Conservation (phyloP, 768 basidiomycete genomes). For the Symmetrospora coprosmae region DNA sequence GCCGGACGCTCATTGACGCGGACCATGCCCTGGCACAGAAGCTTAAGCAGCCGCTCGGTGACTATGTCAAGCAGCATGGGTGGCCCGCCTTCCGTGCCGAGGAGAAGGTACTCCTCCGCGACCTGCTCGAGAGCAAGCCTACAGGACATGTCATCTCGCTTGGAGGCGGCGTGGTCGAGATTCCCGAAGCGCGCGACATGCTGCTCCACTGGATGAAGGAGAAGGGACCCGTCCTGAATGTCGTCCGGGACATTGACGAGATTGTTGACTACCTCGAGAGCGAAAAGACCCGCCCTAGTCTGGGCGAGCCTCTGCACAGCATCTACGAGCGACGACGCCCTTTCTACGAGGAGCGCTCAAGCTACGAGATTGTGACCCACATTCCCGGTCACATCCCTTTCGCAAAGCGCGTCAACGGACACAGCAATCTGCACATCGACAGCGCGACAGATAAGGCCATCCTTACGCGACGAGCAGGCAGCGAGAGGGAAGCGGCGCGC, state of each 20-base stretch:
- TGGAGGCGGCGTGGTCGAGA: slow-evolving; percentile 90
- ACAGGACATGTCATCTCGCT: slow-evolving; percentile 66
- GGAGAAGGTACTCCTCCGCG: slow-evolving; percentile 55
- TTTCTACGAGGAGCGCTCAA: slow-evolving; percentile 72
- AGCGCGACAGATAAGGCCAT: slow-evolving; percentile 36
- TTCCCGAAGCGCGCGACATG: slow-evolving; percentile 54
- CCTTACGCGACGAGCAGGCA: slow-evolving; percentile 23
- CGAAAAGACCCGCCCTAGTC: slow-evolving; percentile 69
- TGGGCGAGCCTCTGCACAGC: slow-evolving; percentile 69
- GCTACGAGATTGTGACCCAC: slow-evolving; percentile 68
- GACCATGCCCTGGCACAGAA: slow-evolving; percentile 61
- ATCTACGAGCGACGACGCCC: slow-evolving; percentile 71
- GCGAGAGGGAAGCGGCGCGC: slow-evolving; percentile 50
- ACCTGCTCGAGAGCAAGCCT: slow-evolving; percentile 49
- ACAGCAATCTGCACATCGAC: slow-evolving; percentile 11
- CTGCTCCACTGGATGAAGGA: slow-evolving; percentile 51
- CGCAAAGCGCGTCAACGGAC: slow-evolving; percentile 25
- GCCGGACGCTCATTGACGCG: slow-evolving; percentile 67
- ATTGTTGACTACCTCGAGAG: slow-evolving; percentile 64
- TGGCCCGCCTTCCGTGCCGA: slow-evolving; percentile 80
- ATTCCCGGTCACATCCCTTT: slow-evolving; percentile 35
- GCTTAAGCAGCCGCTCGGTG: slow-evolving; percentile 39
- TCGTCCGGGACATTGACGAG: slow-evolving; percentile 56
- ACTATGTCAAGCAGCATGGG: slow-evolving; percentile 66
- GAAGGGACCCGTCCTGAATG: slow-evolving; percentile 56